A percentile compares a stretch with the other conserved stretches of the same genome.
phyloP scores from a whole-genome alignment of 176 grass and related monocot genomes.

The Juncus inflexus region DNA sequence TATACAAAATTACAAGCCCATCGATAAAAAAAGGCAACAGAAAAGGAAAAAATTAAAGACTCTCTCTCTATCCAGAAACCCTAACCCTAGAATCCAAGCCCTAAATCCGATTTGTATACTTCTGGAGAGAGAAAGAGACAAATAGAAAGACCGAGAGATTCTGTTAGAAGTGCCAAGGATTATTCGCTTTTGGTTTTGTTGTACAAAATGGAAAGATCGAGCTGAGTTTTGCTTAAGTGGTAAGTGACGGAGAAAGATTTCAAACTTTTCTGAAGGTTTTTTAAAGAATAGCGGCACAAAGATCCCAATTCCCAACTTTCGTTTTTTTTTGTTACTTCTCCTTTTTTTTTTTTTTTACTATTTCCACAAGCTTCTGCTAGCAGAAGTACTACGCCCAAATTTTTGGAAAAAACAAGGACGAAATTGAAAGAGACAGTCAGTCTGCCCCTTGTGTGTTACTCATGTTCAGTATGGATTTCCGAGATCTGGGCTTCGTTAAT shows the following conservation, averaged over 20 bases:
- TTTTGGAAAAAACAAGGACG: slow-evolving; percentile 30
- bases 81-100: slow-evolving; percentile 37
- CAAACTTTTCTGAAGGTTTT: slow-evolving; percentile 13
- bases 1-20: slow-evolving; percentile 15
- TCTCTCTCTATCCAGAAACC: slow-evolving; percentile 26
- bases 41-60: slow-evolving; percentile 9
- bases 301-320: slow-evolving; percentile 37
- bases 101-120: slow-evolving; percentile 20
- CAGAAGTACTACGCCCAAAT: slow-evolving; percentile 13
- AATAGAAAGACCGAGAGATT: slow-evolving; percentile 11
- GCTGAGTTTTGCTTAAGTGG: slow-evolving; percentile 4
- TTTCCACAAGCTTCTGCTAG: slow-evolving; percentile 21
- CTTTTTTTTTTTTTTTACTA: slow-evolving; percentile 11
- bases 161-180: slow-evolving; percentile 13
- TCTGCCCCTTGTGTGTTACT: slow-evolving; percentile 14
- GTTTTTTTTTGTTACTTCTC: slow-evolving; percentile 21
- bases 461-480: slow-evolving; percentile 17
- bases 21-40: slow-evolving; percentile 14
- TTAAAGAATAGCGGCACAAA: slow-evolving; percentile 15
- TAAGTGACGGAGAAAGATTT: slow-evolving; percentile 30
- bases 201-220: slow-evolving; percentile 33
- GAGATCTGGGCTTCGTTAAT: slow-evolving; percentile 18
- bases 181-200: slow-evolving; percentile 20
- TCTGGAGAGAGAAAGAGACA: slow-evolving; percentile 22
- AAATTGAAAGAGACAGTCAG: slow-evolving; percentile 14